Evolutionary conservation across 805 yeast species (phyloP).

Genomic region (Pichia exigua): DNA sequence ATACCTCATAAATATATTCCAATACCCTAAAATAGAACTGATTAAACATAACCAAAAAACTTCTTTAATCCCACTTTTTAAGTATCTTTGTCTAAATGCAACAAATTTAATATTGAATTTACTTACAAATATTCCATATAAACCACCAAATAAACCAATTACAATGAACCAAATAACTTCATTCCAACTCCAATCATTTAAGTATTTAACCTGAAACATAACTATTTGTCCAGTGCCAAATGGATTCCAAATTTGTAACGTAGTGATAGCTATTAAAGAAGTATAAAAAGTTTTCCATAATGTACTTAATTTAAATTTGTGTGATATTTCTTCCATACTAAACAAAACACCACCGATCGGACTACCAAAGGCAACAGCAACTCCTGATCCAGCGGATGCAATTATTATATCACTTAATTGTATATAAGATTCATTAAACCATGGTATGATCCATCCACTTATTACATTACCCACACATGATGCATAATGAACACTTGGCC

Average conservation of each 20-base stretch:
- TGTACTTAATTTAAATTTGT: constrained; percentile 64
- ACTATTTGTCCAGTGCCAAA: constrained; percentile 93
- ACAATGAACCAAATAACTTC: constrained; percentile 76
- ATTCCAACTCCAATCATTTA: constrained; percentile 75
- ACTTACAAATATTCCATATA: constrained; percentile 74
- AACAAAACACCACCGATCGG: constrained; percentile 96
- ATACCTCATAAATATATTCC: constrained; percentile 67
- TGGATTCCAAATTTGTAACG: constrained; percentile 76
- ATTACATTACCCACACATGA: constrained; percentile 89
- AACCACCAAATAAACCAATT: constrained; percentile 85
- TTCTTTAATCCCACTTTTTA: constrained; percentile 58
- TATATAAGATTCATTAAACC: constrained; percentile 38
- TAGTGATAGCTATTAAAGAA: constrained; percentile 78
- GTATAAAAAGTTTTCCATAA: constrained; percentile 91
- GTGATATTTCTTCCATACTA: constrained; percentile 83
- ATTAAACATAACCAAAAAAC: constrained; percentile 57
- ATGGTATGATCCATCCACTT: constrained; percentile 40
- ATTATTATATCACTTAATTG: constrained; percentile 55
- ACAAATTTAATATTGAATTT: constrained; percentile 71
- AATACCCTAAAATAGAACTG: constrained; percentile 74
- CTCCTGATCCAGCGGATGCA: constrained; percentile 96
- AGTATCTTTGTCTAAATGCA: constrained; percentile 64
- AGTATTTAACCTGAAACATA: constrained; percentile 84
- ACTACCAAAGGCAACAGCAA: constrained; percentile 95
- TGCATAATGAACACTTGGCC: constrained; percentile 97